phyloP scores from a whole-genome alignment of 805 yeast genomes.

The Starmerella khaoyaiensis region DNA sequence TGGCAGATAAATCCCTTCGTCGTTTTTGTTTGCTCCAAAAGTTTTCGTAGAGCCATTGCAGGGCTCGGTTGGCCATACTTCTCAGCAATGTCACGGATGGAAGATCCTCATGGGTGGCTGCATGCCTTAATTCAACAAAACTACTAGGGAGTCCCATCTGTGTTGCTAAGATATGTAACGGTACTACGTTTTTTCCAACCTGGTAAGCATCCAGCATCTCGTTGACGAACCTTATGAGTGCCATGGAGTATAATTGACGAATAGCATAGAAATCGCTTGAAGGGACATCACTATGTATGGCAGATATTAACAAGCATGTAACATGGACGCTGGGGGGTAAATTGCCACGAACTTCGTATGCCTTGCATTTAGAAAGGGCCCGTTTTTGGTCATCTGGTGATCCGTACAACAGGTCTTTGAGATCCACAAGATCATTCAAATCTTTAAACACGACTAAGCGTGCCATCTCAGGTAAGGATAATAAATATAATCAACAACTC shows the following conservation, averaged over 20 bases:
- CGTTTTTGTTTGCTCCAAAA: conserved; percentile 45
- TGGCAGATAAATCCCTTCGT: background rate
- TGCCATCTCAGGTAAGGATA: conserved; percentile 6
- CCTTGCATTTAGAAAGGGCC: conserved; percentile 19
- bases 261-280: conserved; percentile 20
- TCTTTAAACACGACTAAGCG: conserved; percentile 19
- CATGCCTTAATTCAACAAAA: conserved; percentile 83
- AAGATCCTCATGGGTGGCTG: conserved; percentile 76
- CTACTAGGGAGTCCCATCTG: conserved; percentile 55
- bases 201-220: conserved; percentile 83
- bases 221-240: conserved; percentile 74
- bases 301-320: conserved; percentile 21
- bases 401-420: conserved; percentile 19
- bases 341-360: conserved; percentile 21
- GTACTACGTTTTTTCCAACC: conserved; percentile 62
- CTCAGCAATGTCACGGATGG: conserved; percentile 64
- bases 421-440: conserved; percentile 13
- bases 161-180: conserved; percentile 62
- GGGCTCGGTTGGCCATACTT: conserved; percentile 43
- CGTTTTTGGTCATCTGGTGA: conserved; percentile 12
- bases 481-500: too few relatives aligned
- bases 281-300: conserved; percentile 20
- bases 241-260: conserved; percentile 25
- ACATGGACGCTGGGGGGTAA: conserved; percentile 22
- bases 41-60: conserved; percentile 58